Evolutionary conservation across 2,329 filamentous ascomycete species (phyloP), one percentile per base, ranked within the genome.

Genomic region (Coccinonectria pachysandricola): DNA sequence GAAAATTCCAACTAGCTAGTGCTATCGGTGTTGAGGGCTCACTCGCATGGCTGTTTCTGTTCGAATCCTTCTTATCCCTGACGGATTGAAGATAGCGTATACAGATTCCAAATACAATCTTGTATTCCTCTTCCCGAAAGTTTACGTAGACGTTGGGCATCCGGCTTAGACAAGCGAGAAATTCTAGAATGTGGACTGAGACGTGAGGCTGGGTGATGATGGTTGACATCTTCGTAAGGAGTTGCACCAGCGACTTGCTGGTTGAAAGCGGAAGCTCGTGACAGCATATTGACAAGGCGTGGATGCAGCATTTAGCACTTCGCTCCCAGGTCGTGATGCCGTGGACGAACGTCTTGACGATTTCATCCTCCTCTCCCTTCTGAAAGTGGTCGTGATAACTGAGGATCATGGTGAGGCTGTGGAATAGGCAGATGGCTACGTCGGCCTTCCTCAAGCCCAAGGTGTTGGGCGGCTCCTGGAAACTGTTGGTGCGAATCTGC

Each of bases 201-300:
- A 95, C 80, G 30, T 87, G 75, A 6, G 85, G 78, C 45, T 94
- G 87, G 1, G 91, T 96, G 46, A 98, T 93, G 46, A 95, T 92
- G 43, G 87, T 84, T 1, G 87, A 80, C 83, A 98, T 93, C 50
- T 85, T 88, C 45, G 87, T 81, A 29, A 98, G 65, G 40, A 96
- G 84, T 23, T 76, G 80, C 23, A 88, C 81, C 34, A 96, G 65
- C 12, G 77, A 79, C 49, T 88, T 93, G 48, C 80, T 84, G 26
- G 87, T 82, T 8, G 88, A 88, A 11, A 81, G 68, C 3, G 91
- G 87, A 14, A 95, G 71, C 53, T 98, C 91, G 46, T 95, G 86
- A 51, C 87, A 95, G 59, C 88, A 96, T 34, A 98, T 80, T 0
- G 86, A 87, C 12, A 98, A 63, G 1, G 88, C 88, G 52, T 98